phyloP scores from a whole-genome alignment of 805 yeast species.

The Torulaspora delbrueckii region DNA sequence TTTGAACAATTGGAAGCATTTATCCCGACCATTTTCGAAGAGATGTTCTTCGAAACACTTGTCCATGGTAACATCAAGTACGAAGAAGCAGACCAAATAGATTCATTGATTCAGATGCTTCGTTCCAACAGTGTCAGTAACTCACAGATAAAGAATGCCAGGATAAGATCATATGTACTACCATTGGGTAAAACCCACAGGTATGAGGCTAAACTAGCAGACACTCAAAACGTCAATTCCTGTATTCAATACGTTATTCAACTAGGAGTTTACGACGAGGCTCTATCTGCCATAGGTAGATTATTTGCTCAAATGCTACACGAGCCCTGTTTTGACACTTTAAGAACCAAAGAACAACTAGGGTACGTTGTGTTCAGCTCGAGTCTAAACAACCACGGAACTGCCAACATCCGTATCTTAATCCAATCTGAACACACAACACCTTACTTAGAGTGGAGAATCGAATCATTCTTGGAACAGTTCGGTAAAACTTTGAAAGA shows the following conservation, averaged over 20 bases:
- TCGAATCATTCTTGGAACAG: conserved; percentile 55
- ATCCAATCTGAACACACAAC: conserved; percentile 81
- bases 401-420: conserved; percentile 53
- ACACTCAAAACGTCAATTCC: conserved; percentile 70
- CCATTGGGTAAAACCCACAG: conserved; percentile 40
- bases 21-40: conserved; percentile 49
- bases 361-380: conserved; percentile 93
- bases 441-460: conserved; percentile 68
- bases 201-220: conserved; percentile 50
- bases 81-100: conserved; percentile 49
- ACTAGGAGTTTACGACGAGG: conserved; percentile 49
- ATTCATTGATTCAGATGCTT: conserved; percentile 42
- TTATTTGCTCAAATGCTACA: conserved; percentile 65
- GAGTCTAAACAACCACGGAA: conserved; percentile 59
- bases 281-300: conserved; percentile 49
- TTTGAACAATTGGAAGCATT: conserved; percentile 50
- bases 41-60: conserved; percentile 64
- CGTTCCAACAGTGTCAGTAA: conserved; percentile 41
- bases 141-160: conserved; percentile 25
- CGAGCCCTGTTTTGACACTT: conserved; percentile 85
- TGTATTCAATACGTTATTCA: conserved; percentile 77
- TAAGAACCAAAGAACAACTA: conserved; percentile 90
- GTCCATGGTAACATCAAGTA: conserved; percentile 67
- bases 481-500: conserved; percentile 45
- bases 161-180: conserved; percentile 41